Base-by-base conservation (phyloP, 116 monocot species). In the Phalaenopsis hybrid region DNA sequence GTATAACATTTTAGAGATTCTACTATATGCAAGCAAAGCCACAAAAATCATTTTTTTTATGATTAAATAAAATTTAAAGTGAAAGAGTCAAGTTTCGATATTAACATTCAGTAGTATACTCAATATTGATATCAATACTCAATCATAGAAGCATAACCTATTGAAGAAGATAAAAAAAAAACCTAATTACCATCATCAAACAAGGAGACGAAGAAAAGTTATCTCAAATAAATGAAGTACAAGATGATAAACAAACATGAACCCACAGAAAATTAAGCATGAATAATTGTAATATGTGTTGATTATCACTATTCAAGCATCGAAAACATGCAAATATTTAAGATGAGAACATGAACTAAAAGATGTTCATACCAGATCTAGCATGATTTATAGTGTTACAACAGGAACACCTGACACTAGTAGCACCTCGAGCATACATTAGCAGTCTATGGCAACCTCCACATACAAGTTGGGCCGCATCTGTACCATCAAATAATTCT, bases 341-440 rank as follows among this genome's bases (percentile, higher is more conserved):
- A 58, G 23, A 63, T 43, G 37, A 63, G 21, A 23, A 33, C 67
- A 65, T 44, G 6, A 44, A 77, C 33, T 20, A 44, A 50, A 55
- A 51, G 51, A 44, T 77, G 4, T 31, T 12, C 77, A 23, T 82
- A 93, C 92, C 92, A 87, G 86, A 65, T 82, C 86, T 87, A 61
- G 84, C 88, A 83, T 85, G 76, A 86, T 90, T 95, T 65, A 91
- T 87, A 41, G 90, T 92, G 44, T 89, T 87, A 74, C 94, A 94
- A 75, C 96, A 88, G 16, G 96, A 89, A 83, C 96, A 96, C 79
- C 89, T 90, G 10, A 96, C 96, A 83, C 78, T 92, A 11, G 88
- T 78, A 37, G 96, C 91, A 83, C 92, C 92, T 79, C 83, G 90
- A 86, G 84, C 81, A 82, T 96, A 91, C 92, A 94, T 89, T 65